A percentile compares a stretch with the other conserved stretches of the same genome.
These are phyloP conservation scores for Barbatosphaeria neglecta DNA, from an alignment of 495 filamentous ascomycete genomes.

Conservation along the genomic window DNA sequence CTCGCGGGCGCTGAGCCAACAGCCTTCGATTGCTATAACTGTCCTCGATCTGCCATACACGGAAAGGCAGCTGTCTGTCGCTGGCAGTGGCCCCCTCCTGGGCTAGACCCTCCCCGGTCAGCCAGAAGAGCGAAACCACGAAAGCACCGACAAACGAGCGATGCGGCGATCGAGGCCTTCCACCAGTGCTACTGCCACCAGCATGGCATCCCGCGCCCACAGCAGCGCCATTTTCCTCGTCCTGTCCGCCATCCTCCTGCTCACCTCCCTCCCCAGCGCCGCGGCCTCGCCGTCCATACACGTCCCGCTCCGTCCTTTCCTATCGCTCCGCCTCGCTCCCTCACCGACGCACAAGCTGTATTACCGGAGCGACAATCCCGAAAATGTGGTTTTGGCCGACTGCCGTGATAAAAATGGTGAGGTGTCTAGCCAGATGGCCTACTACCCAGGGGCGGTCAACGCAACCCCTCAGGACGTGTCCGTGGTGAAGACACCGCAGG, in stretches of 20 bases:
- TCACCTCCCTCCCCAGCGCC: background rate
- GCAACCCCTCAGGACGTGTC: conserved; percentile 17
- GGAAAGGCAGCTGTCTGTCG: too few relatives aligned
- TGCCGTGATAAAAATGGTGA: conserved; percentile 9
- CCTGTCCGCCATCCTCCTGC: background rate
- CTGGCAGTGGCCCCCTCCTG: too few relatives aligned
- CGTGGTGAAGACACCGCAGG: conserved; percentile 11
- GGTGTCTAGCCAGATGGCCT: conserved; percentile 25
- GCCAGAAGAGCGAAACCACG: background rate
- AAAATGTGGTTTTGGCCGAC: conserved; percentile 21
- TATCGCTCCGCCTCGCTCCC: background rate
- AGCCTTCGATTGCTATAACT: too few relatives aligned
- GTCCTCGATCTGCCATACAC: too few relatives aligned
- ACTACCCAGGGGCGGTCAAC: conserved; percentile 14
- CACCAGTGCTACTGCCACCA: background rate
- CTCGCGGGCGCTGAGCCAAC: too few relatives aligned
- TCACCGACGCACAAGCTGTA: background rate
- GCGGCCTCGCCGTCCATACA: background rate
- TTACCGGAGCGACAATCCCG: conserved; percentile 1
- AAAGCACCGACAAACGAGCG: background rate
- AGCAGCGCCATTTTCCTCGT: background rate
- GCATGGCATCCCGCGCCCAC: background rate
- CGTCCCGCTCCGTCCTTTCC: background rate
- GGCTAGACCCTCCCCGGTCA: too few relatives aligned
- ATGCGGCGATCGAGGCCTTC: background rate